Percentiles rank a stretch among this genome's conserved stretches.
These are phyloP conservation scores for Yamadazyma songkhlaensis DNA, from an alignment of 1,139 yeast genomes.

Conservation along the genomic window DNA sequence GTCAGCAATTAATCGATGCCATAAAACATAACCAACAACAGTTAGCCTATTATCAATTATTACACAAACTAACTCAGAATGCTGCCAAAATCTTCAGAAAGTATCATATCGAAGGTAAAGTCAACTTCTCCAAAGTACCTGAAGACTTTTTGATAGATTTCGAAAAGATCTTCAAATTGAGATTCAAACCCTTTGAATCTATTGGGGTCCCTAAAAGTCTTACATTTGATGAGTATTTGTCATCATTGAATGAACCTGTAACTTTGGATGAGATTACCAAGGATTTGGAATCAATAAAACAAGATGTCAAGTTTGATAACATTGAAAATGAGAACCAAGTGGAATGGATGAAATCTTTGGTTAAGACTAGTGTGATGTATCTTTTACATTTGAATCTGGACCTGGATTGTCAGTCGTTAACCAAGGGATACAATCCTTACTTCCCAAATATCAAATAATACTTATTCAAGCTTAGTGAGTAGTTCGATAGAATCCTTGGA, in stretches of 20 bases:
- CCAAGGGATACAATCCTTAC: constrained; percentile 34
- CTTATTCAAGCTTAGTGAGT: constrained; percentile 5
- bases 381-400: constrained; percentile 1
- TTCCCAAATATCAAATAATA: constrained; percentile 27
- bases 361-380: constrained; percentile 27
- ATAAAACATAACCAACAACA: constrained; percentile 19
- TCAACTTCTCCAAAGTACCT: constrained; percentile 35
- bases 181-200: constrained; percentile 81
- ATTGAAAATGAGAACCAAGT: constrained; percentile 13
- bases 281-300: constrained; percentile 13
- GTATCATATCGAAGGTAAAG: constrained; percentile 17
- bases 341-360: constrained; percentile 22
- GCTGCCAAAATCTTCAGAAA: constrained; percentile 20
- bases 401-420: constrained; percentile 8
- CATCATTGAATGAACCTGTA: constrained; percentile 10
- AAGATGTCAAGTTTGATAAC: constrained; percentile 6
- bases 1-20: constrained; percentile 17
- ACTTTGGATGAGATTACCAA: constrained; percentile 11
- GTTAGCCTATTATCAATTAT: constrained; percentile 33
- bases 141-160: constrained; percentile 29
- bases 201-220: constrained; percentile 79
- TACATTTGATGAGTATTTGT: constrained; percentile 32
- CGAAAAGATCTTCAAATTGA: constrained; percentile 56
- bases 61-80: constrained; percentile 31
- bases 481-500: constrained; percentile 5